Conservation (phyloP, 2,329 filamentous ascomycete genomes). For the Colletotrichum sp. region DNA sequence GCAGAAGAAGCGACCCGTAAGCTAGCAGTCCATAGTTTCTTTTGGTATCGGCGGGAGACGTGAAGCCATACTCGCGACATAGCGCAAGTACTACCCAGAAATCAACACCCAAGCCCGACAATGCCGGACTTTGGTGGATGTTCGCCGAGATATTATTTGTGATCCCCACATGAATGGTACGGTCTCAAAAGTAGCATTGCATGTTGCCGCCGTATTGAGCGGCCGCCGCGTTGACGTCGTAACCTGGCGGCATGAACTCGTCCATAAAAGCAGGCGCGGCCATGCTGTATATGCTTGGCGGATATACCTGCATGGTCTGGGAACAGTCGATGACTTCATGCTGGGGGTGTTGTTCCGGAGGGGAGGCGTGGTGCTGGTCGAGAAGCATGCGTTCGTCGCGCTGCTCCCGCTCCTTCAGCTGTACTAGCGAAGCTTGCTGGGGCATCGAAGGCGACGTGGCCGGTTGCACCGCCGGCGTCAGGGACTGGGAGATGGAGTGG, state of each 20-base stretch:
- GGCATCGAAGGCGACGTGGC: neutral
- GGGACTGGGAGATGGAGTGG: neutral
- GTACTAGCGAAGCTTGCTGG: conserved; percentile 1
- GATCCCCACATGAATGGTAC: neutral
- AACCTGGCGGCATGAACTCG: neutral
- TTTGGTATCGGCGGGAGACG: neutral
- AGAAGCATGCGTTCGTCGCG: neutral
- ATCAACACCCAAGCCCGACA: neutral
- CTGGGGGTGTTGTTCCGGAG: neutral
- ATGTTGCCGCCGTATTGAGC: neutral
- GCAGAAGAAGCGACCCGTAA: neutral
- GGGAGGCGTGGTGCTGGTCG: neutral
- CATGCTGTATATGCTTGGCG: neutral
- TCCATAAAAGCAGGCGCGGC: neutral
- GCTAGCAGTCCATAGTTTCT: neutral
- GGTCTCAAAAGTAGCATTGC: neutral
- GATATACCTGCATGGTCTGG: conserved; percentile 6
- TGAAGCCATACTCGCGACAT: neutral
- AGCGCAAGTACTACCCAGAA: rapidly evolving
- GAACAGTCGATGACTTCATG: neutral
- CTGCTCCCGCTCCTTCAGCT: neutral
- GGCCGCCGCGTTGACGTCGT: neutral
- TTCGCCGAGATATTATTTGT: neutral
- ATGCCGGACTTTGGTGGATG: neutral
- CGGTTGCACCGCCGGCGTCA: neutral